Percentiles rank a stretch among this genome's conserved stretches.
Evolutionary conservation across 2,329 filamentous ascomycete genomes (phyloP).

Genomic region (Alternaria sp.): DNA sequence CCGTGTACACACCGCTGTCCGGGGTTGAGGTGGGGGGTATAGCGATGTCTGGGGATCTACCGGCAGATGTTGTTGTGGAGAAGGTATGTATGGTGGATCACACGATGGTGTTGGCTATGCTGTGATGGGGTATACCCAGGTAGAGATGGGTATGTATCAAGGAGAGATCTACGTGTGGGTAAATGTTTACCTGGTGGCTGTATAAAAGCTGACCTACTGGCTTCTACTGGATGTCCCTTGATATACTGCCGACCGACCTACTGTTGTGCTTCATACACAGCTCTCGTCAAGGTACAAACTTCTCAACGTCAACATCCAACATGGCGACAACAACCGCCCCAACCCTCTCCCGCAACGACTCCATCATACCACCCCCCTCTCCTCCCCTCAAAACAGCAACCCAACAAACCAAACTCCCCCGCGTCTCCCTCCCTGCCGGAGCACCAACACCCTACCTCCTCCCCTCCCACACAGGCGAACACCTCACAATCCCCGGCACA

Average conservation of each 20-base stretch:
- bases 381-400: background rate
- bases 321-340: background rate
- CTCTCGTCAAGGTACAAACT: background rate
- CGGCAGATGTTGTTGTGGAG: background rate
- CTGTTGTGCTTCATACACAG: background rate
- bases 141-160: background rate
- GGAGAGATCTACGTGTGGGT: background rate
- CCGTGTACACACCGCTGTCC: no score
- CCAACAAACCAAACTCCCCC: slow-evolving; percentile 3
- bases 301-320: background rate
- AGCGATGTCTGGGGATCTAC: background rate
- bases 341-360: background rate
- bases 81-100: background rate
- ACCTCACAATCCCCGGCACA: slow-evolving; percentile 23
- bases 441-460: slow-evolving; percentile 22
- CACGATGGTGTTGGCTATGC: background rate
- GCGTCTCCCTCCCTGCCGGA: slow-evolving; percentile 13
- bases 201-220: background rate
- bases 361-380: background rate
- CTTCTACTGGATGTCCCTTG: background rate
- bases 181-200: background rate
- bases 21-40: background rate
- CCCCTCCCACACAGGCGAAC: slow-evolving; percentile 23
- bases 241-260: background rate
- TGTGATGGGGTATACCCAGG: background rate